phyloP scores from a whole-genome alignment of 805 yeast genomes.

The Ogataea glucozyma region DNA sequence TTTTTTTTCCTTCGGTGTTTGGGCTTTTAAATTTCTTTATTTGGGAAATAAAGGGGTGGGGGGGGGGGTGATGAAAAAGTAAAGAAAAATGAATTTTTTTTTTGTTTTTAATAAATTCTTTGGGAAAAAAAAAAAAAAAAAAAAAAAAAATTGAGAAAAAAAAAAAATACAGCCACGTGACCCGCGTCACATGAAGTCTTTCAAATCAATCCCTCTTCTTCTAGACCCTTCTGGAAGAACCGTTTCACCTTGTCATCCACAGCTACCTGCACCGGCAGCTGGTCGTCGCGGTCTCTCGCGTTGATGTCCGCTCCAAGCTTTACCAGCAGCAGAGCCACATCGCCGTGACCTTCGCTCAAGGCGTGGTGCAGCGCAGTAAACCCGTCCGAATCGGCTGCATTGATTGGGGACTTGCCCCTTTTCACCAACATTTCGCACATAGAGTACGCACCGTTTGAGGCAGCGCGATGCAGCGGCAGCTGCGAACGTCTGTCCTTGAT shows the following conservation, averaged over 20 bases:
- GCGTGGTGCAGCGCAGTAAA: constrained; percentile 93
- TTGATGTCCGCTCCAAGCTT: constrained; percentile 66
- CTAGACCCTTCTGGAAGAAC: constrained; percentile 35
- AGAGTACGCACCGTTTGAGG: constrained; percentile 66
- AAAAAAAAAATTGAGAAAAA: constrained; percentile 6
- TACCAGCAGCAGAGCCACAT: constrained; percentile 62
- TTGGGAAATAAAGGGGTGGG: too few species aligned
- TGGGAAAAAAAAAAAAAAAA: constrained; percentile 7
- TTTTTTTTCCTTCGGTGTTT: constrained; percentile 23
- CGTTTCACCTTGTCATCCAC: constrained; percentile 51
- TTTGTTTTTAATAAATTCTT: background rate
- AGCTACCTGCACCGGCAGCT: constrained; percentile 54
- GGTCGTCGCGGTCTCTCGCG: constrained; percentile 50
- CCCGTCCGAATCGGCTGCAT: constrained; percentile 67
- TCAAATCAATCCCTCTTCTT: constrained; percentile 24
- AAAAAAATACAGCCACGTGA: constrained; percentile 1
- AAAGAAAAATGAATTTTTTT: background rate
- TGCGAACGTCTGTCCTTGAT: constrained; percentile 66
- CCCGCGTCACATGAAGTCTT: background rate
- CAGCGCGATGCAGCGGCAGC: constrained; percentile 80
- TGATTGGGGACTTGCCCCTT: constrained; percentile 60
- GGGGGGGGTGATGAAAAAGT: too few species aligned
- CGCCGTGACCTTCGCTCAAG: constrained; percentile 85
- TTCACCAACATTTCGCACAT: constrained; percentile 55
- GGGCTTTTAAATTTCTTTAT: constrained; percentile 21